These are phyloP conservation scores for Phytophthora chlamydospora DNA, from an alignment of 352 stramenopile species.

Conservation along the genomic window DNA sequence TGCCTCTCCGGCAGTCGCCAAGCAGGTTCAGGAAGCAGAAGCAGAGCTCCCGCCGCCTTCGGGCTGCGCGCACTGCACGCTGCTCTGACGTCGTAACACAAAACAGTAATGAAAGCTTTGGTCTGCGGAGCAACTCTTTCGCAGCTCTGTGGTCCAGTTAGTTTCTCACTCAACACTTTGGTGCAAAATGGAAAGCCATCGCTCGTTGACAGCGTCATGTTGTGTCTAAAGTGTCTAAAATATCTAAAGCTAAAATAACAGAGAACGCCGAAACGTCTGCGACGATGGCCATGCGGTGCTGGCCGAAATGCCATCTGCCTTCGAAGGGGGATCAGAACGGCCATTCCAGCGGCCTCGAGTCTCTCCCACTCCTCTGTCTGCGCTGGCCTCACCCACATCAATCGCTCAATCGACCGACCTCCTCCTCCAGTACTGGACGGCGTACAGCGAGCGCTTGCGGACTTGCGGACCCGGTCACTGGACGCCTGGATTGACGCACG, in stretches of 20 bases:
- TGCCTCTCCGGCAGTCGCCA: not conserved
- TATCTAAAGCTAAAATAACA: constrained; percentile 5
- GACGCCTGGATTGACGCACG: constrained; percentile 23
- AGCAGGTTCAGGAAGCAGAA: constrained; percentile 3
- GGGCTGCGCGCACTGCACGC: constrained; percentile 21
- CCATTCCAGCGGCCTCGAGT: constrained; percentile 17
- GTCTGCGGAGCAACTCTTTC: constrained; percentile 1
- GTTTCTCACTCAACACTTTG: not conserved
- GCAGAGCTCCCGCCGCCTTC: constrained; percentile 12
- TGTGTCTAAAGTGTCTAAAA: too few relatives aligned
- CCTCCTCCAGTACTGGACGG: constrained; percentile 1
- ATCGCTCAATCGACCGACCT: constrained; percentile 1
- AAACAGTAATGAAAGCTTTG: constrained; percentile 18
- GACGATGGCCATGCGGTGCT: constrained; percentile 19
- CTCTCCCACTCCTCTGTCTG: constrained; percentile 26
- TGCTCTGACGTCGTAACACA: constrained; percentile 11
- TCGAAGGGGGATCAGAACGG: constrained; percentile 17
- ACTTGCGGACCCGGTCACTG: not conserved
- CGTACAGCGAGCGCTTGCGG: not conserved
- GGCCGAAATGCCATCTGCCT: not conserved
- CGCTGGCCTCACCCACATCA: constrained; percentile 5
- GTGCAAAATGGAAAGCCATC: too few relatives aligned
- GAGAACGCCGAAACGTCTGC: constrained; percentile 13
- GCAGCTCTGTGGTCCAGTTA: constrained; percentile 7
- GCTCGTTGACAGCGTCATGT: too few relatives aligned